Evolutionary conservation across 2,329 filamentous ascomycete species (phyloP), one percentile per base, ranked within the genome.

Genomic region (Epichloe hybrida): DNA sequence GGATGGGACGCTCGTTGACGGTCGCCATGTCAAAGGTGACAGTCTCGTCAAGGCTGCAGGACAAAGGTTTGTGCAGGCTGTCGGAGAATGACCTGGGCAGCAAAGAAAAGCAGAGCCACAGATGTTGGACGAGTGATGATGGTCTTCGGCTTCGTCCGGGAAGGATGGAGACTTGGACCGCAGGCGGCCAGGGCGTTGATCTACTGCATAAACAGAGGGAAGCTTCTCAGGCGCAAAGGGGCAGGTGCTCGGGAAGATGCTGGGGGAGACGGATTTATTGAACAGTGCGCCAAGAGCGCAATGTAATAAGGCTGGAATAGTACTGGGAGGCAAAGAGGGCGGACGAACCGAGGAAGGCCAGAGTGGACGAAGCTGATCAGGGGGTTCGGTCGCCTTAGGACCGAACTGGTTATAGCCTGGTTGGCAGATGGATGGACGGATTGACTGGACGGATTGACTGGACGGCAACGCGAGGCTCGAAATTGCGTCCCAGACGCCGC

Each of bases 21-120:
- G 62, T 62, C 38, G 66, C 62, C 65, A 69, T 69, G 15, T 31
- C 39, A n/a, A 39, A 13, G 34, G 46, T 15, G 11, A 23, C 38
- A 15, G 38, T 37, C 13, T 20, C 50, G 40, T 51, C 37, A 37
- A 37, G n/a, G 21, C 15, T 37, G 41, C 13, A 37, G 9, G 37
- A 43, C 1, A 27, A 39, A 21, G 42, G 41, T 37, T 20, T 20
- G 43, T 38, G 35, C 20, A 27, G 23, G 21, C 42, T 51, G 13
- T 47, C 37, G 27, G 41, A 49, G 21, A 21, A 36, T 23, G 46
- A 48, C 21, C 35, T 40, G 4, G 35, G 20, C 13, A 46, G 7
- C 31, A 27, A 39, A 46, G 7, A 20, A 27, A 39, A 17, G 35
- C 5, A 43, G 17, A n/a, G 23, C 23, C 23, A 23, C 46, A 31